These are phyloP conservation scores for Ustilago xerochloae DNA, from an alignment of 1,284 basidiomycete genomes.

Conservation along the genomic window DNA sequence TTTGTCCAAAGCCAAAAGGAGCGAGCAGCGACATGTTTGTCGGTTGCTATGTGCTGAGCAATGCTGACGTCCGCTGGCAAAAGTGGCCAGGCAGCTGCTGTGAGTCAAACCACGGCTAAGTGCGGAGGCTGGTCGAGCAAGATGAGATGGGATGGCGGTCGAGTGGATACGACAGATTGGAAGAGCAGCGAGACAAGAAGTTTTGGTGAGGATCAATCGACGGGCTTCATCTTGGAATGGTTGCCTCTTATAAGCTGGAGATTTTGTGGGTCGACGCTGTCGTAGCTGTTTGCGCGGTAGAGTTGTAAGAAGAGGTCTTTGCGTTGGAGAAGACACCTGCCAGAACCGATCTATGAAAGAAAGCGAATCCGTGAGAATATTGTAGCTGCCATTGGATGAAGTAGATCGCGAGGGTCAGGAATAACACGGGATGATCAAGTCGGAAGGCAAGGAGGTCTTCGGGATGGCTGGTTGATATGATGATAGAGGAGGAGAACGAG, in stretches of 20 bases:
- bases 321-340: neutral
- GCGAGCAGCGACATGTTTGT: slow-evolving; percentile 60
- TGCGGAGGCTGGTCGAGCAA: too few species aligned
- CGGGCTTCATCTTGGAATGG: neutral
- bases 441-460: neutral
- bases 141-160: neutral
- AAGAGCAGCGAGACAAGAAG: neutral
- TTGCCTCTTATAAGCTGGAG: neutral
- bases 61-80: too few species aligned
- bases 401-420: neutral
- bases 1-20: slow-evolving; percentile 71
- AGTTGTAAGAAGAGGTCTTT: neutral
- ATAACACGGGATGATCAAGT: neutral
- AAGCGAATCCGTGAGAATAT: neutral
- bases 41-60: too few species aligned
- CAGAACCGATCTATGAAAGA: neutral
- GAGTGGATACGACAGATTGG: neutral
- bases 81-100: too few species aligned
- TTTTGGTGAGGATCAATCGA: neutral
- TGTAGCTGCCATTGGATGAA: neutral
- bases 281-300: neutral
- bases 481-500: neutral
- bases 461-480: neutral
- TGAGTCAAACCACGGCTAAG: too few species aligned
- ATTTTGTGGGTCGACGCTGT: neutral